Percentiles rank a stretch among this genome's conserved stretches.
These are phyloP conservation scores for Tetracladium setigerum DNA, from an alignment of 495 filamentous ascomycete species.

Conservation along the genomic window DNA sequence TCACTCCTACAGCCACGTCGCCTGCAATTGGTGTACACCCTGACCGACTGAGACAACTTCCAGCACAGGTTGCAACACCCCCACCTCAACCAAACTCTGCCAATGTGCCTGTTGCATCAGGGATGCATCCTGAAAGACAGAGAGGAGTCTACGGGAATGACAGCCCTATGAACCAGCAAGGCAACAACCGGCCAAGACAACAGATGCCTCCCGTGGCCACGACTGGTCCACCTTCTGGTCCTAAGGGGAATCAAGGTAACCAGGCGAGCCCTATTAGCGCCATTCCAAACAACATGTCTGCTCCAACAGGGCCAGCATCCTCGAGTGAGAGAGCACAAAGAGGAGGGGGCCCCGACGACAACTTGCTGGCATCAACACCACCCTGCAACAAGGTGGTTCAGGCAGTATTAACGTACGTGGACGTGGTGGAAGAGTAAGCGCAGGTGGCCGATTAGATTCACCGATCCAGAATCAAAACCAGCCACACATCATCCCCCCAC, in stretches of 20 bases:
- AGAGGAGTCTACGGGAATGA: conserved; percentile 10
- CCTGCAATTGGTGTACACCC: conserved; percentile 36
- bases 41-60: conserved; percentile 34
- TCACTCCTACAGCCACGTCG: conserved; percentile 25
- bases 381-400: conserved; percentile 33
- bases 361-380: conserved; percentile 43
- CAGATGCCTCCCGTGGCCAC: conserved; percentile 27
- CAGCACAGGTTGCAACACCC: conserved; percentile 22
- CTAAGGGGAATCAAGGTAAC: conserved; percentile 17
- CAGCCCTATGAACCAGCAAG: conserved; percentile 8
- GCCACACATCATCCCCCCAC: conserved; percentile 10
- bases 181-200: conserved; percentile 18
- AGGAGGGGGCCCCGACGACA: conserved; percentile 28
- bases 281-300: conserved; percentile 26
- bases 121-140: conserved; percentile 26
- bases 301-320: conserved; percentile 41
- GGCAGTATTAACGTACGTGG: conserved; percentile 23
- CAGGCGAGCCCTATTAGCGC: conserved; percentile 17
- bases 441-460: conserved; percentile 23
- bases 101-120: conserved; percentile 12
- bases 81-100: conserved; percentile 11
- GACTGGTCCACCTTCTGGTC: conserved; percentile 26
- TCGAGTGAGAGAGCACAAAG: conserved; percentile 36
- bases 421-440: conserved; percentile 32
- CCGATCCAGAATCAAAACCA: conserved; percentile 8